These are phyloP conservation scores for Celoporthe dispersa DNA, from an alignment of 2,329 filamentous ascomycete species.

Conservation along the genomic window DNA sequence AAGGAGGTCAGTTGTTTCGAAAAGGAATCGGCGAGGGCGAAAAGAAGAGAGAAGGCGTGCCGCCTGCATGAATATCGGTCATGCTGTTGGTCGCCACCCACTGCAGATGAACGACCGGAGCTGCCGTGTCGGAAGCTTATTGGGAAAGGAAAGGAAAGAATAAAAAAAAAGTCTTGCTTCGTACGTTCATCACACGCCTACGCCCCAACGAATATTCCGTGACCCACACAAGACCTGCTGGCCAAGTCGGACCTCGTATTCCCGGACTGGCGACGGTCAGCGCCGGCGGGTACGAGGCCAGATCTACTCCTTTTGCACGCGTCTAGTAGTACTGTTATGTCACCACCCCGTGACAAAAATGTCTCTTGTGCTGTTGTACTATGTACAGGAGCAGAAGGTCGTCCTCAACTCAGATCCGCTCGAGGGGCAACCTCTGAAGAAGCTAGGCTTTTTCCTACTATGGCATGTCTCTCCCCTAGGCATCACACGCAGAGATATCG, in stretches of 20 bases:
- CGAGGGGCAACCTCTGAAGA: not conserved
- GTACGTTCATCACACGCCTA: not conserved
- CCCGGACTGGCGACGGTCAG: conserved; percentile 1
- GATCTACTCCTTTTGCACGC: conserved; percentile 1
- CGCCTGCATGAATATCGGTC: not conserved
- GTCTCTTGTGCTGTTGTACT: not conserved
- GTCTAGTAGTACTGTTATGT: not conserved
- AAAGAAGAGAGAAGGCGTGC: not conserved
- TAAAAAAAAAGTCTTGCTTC: not conserved
- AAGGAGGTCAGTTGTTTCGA: not conserved
- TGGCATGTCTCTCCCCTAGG: not conserved
- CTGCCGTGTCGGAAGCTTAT: not conserved
- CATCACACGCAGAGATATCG: not conserved
- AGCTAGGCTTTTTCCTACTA: not conserved
- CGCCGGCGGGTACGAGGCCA: conserved; percentile 5
- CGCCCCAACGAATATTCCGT: not conserved
- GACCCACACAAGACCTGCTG: conserved; percentile 1
- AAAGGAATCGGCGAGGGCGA: not conserved
- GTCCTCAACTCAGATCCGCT: not conserved
- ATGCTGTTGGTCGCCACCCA: not conserved
- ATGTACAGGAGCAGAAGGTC: not conserved
- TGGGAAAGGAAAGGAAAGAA: too few relatives aligned
- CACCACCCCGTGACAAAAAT: not conserved
- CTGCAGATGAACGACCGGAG: not conserved
- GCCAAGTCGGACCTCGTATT: conserved; percentile 6